Conservation (phyloP, 768 basidiomycete genomes). For the Termitomyces sp. region DNA sequence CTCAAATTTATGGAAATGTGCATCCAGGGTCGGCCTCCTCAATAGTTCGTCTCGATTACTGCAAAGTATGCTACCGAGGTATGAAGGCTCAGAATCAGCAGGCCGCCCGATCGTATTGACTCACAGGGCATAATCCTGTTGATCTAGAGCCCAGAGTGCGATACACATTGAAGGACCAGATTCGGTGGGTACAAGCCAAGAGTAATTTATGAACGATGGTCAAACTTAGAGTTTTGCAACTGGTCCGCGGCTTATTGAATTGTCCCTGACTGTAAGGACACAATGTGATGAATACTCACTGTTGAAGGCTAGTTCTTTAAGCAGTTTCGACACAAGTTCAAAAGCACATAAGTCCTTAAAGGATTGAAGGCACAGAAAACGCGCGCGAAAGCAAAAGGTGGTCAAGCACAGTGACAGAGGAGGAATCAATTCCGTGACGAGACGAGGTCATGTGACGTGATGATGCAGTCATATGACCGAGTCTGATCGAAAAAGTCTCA, state of each 20-base stretch:
- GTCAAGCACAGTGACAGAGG: too few relatives aligned
- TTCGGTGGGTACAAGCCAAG: not conserved
- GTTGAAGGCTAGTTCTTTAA: too few relatives aligned
- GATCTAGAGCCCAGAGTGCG: conserved; percentile 73
- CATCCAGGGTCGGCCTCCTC: conserved; percentile 60
- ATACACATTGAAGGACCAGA: conserved; percentile 59
- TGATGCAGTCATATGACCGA: not conserved
- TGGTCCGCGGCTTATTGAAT: conserved; percentile 1
- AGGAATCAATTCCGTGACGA: too few relatives aligned
- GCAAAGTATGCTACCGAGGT: conserved; percentile 57
- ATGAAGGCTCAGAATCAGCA: conserved; percentile 7
- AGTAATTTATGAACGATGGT: not conserved
- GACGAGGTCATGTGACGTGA: not conserved
- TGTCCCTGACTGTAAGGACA: not conserved
- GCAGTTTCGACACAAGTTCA: not conserved
- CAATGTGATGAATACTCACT: not conserved
- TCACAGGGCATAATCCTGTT: conserved; percentile 78
- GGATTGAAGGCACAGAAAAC: not conserved
- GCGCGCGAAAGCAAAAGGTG: too few relatives aligned
- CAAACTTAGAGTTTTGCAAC: not conserved
- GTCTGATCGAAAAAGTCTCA: not conserved
- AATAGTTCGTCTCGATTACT: conserved; percentile 79
- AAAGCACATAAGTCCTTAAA: too few relatives aligned
- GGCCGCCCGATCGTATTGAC: conserved; percentile 26
- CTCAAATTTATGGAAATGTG: conserved; percentile 68